Evolutionary conservation across 345 rosid species (phyloP).

Genomic region (Turritis glabra): DNA sequence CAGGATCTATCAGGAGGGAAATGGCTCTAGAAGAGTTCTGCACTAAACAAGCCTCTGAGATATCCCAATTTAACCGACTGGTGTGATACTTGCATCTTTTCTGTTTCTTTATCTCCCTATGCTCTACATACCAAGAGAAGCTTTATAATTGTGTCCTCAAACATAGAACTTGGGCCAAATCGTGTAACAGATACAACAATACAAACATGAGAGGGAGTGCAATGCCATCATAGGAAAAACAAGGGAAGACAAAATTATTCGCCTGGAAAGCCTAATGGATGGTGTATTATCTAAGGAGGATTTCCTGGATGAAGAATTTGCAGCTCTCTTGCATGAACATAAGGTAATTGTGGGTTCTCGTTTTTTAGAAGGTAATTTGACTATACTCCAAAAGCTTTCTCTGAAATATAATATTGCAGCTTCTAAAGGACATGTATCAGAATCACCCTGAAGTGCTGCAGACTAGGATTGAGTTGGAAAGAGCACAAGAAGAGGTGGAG

Average conservation of each 20-base stretch:
- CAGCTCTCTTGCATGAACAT: background rate
- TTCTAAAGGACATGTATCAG: background rate
- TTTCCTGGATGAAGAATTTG: background rate
- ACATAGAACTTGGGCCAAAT: background rate
- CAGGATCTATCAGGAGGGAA: background rate
- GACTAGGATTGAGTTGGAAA: background rate
- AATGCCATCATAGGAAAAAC: background rate
- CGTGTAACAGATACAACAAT: background rate
- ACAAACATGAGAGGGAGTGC: background rate
- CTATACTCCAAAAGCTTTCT: background rate
- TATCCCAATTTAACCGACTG: slow-evolving; percentile 80
- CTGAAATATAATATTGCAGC: background rate
- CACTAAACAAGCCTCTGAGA: slow-evolving; percentile 75
- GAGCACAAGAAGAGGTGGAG: background rate
- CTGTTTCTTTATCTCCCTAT: background rate
- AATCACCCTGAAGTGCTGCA: background rate
- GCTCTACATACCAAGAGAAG: background rate
- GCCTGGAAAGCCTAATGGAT: background rate
- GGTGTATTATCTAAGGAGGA: background rate
- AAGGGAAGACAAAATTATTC: background rate
- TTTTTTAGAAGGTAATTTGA: background rate
- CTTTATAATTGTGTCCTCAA: background rate
- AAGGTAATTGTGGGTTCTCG: background rate
- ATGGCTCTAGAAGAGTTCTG: background rate
- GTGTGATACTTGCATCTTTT: slow-evolving; percentile 37